Evolutionary conservation across 2,329 filamentous ascomycete genomes (phyloP), one percentile per base, ranked within the genome.

Genomic region (Monosporascus sp.): DNA sequence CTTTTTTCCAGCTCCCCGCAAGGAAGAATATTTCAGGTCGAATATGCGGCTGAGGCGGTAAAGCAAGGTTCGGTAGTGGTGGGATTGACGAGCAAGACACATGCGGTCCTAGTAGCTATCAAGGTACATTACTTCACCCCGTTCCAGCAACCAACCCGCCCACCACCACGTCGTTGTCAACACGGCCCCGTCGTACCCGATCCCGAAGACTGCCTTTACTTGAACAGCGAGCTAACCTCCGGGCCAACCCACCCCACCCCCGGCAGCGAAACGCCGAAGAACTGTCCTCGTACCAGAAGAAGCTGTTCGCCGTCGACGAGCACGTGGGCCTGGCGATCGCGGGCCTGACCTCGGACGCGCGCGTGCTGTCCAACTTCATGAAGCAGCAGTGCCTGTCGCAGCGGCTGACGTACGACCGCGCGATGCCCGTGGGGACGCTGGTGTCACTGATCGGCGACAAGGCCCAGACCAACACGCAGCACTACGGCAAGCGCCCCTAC

Each of bases 311-410:
- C 65, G 87, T 99, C 76, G 94, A 99, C 74, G 89, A 93, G 67
- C 94, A 99, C 75, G 87, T 94, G 65, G 94, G 92, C 63, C 86
- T 99, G 67, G 91, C 93, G 67, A 95, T 99, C 67, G 94, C 94
- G 62, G 94, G 94, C 65, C 89, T 99, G 58, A 94, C 94, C 62
- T 97, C 93, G 54, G 94, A 99, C 74, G 94, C 93, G 70, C 94
- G 94, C 68, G 94, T 99, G 65, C 91, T 99, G 65, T 97, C 92
- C 80, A 99, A 99, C 84, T 99, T 97, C 80, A 97, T 99, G 93
- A 97, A 97, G 80, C 91, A 96, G 77, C 94, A 97, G 77, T 96
- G 90, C 59, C 90, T 99, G 67, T 89, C 90, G 67, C 93, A 94
- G 66, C 91, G 93, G 72, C 87, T 99, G 65, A 96, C 91, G 54